phyloP scores from a whole-genome alignment of 2,329 filamentous ascomycete genomes.

The Colletotrichum shisoi region DNA sequence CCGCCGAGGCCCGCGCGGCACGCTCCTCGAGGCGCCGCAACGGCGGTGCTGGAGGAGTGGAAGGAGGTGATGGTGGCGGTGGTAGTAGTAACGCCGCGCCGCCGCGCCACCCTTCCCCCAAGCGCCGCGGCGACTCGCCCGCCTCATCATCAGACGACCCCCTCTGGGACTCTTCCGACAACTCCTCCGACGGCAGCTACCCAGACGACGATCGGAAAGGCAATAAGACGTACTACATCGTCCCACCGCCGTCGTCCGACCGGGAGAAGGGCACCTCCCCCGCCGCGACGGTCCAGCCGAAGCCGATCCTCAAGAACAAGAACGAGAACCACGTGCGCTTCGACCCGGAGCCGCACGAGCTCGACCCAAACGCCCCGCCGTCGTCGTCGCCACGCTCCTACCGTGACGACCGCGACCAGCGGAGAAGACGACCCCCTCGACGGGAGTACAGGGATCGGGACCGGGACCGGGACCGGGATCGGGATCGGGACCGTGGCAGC shows the following conservation, averaged over 20 bases:
- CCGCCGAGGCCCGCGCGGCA: conserved; percentile 56
- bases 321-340: conserved; percentile 66
- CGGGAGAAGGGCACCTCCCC: conserved; percentile 45
- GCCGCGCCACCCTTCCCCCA: conserved; percentile 9
- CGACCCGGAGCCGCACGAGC: conserved; percentile 57
- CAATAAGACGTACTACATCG: conserved; percentile 52
- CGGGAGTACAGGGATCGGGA: conserved; percentile 35
- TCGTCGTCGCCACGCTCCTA: conserved; percentile 43
- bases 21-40: conserved; percentile 42
- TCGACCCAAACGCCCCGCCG: conserved; percentile 47
- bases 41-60: background rate
- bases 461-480: background rate
- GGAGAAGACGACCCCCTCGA: conserved; percentile 43
- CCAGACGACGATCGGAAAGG: conserved; percentile 44
- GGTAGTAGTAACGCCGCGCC: conserved; percentile 33
- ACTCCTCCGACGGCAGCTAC: conserved; percentile 41
- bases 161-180: conserved; percentile 46
- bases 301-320: conserved; percentile 69
- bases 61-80: conserved; percentile 23
- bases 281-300: conserved; percentile 55
- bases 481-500: conserved; percentile 34
- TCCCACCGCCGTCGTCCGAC: conserved; percentile 46
- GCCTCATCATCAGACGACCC: conserved; percentile 41
- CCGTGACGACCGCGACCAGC: conserved; percentile 46
- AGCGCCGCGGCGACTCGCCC: conserved; percentile 24